Evolutionary conservation across 1,139 yeast genomes (phyloP), one percentile per base, ranked within the genome.

Genomic region (Fermentozyma sake): DNA sequence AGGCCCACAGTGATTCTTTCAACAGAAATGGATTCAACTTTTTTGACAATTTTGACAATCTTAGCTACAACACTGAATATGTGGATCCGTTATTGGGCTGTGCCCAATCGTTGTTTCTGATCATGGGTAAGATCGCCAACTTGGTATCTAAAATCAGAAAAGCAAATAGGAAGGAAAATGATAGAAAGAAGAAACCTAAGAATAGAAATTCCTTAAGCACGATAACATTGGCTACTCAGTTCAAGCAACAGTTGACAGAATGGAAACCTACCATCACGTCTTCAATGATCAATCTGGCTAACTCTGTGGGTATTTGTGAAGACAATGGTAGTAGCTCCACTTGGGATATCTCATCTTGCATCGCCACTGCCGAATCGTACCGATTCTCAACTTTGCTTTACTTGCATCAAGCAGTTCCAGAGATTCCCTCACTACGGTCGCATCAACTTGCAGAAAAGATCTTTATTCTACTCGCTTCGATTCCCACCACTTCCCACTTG

Each of bases 301-400:
- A 32, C 16, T 26, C 38, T 12, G 31, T 33, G 7, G 40, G 46
- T 5, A 31, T 38, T 16, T 42, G 37, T 12, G 37, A 38, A 14
- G 37, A 34, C 4, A 24, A 35, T 12, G 42, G 33, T 16, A 20
- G 37, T 2, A 27, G 31, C 7, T 32, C 52, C 2, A 55, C 66
- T 2, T 71, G 77, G 63, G 84, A 78, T 43, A 48, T 75, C 13
- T 56, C 77, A 5, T 69, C 80, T 8, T 74, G 81, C 35, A 61
- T 79, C 17, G 74, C 83, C 2, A 77, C 85, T 0, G 84, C 85
- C 2, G 84, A 78, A 44, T 79, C 84, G 0, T 79, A 78, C 47
- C 49, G 82, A 26, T 74, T 63, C 46, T 68, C 83, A 1, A 63
- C 81, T 0, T 48, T 79, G 23, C 45, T 78, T 13, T 76, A 74